Evolutionary conservation across 805 yeast genomes (phyloP).

Genomic region (Yamadazyma takamatsuzukensis): DNA sequence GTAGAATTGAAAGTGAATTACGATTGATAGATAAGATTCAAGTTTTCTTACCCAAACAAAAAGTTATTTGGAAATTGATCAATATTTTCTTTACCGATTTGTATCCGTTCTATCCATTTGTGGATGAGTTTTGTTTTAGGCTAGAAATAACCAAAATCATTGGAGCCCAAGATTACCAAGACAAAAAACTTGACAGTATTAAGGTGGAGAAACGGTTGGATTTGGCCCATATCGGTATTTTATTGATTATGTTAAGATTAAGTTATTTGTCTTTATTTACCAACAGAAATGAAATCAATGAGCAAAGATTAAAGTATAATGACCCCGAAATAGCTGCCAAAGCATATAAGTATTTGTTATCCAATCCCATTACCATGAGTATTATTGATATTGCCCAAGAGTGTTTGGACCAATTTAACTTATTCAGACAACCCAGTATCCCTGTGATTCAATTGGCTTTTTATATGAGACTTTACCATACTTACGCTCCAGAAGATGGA

Average conservation of each 20-base stretch:
- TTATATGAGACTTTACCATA: constrained; percentile 26
- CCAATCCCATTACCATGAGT: constrained; percentile 44
- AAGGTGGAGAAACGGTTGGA: constrained; percentile 37
- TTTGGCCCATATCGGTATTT: constrained; percentile 35
- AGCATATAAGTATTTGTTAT: constrained; percentile 35
- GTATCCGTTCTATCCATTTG: constrained; percentile 47
- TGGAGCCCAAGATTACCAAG: constrained; percentile 26
- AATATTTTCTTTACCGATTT: constrained; percentile 40
- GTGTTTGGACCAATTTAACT: constrained; percentile 53
- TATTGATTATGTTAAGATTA: constrained; percentile 40
- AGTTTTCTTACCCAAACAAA: constrained; percentile 34
- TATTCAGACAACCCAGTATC: constrained; percentile 35
- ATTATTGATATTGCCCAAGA: constrained; percentile 47
- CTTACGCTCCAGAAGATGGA: constrained; percentile 39
- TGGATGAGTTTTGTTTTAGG: constrained; percentile 37
- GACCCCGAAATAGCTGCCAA: constrained; percentile 22
- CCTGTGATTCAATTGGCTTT: constrained; percentile 29
- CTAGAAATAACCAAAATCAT: constrained; percentile 27
- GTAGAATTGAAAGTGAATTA: constrained; percentile 25
- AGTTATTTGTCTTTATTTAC: constrained; percentile 39
- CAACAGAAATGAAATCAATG: constrained; percentile 24
- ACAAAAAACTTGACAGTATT: constrained; percentile 20
- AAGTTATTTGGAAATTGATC: constrained; percentile 38
- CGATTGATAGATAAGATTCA: constrained; percentile 31
- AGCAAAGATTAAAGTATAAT: constrained; percentile 19